A percentile compares a stretch with the other conserved stretches of the same genome.
Conservation (phyloP, 805 yeast species). For the Tetrapisispora nanseiensis region DNA sequence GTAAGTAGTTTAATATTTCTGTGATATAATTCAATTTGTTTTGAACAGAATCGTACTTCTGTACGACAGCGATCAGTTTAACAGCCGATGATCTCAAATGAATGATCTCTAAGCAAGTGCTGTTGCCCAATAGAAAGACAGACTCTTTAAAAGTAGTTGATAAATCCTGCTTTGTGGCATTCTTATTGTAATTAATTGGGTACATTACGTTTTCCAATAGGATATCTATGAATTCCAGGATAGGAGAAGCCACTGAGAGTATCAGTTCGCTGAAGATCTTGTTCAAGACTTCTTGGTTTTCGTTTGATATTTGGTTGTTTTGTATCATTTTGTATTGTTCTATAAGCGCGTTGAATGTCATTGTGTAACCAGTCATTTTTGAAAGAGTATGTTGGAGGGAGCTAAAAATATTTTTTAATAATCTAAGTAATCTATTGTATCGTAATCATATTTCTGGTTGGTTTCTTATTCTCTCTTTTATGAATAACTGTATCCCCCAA, state of each 20-base stretch:
- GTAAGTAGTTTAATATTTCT: not conserved
- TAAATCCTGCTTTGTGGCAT: too few relatives aligned
- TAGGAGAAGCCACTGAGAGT: conserved; percentile 15
- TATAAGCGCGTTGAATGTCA: not conserved
- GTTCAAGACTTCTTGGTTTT: conserved; percentile 2
- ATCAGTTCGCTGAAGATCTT: conserved; percentile 10
- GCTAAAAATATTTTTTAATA: too few relatives aligned
- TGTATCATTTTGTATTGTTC: not conserved
- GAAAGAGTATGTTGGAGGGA: too few relatives aligned
- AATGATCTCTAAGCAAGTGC: not conserved
- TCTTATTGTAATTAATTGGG: too few relatives aligned
- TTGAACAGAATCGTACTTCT: not conserved
- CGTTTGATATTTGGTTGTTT: not conserved
- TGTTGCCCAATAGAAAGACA: conserved; percentile 1
- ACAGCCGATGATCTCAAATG: not conserved
- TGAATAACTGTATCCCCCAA: too few relatives aligned
- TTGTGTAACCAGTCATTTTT: conserved; percentile 5
- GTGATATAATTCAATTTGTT: not conserved
- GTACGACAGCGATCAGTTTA: not conserved
- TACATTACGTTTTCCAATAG: conserved; percentile 7
- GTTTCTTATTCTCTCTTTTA: too few relatives aligned
- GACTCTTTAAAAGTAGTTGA: not conserved
- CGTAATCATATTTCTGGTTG: not conserved
- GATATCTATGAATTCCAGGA: conserved; percentile 20
- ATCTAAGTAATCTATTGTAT: too few relatives aligned